Evolutionary conservation across 371 early-diverging fungal genomes (phyloP).

Genomic region (Rhizopus sp.): DNA sequence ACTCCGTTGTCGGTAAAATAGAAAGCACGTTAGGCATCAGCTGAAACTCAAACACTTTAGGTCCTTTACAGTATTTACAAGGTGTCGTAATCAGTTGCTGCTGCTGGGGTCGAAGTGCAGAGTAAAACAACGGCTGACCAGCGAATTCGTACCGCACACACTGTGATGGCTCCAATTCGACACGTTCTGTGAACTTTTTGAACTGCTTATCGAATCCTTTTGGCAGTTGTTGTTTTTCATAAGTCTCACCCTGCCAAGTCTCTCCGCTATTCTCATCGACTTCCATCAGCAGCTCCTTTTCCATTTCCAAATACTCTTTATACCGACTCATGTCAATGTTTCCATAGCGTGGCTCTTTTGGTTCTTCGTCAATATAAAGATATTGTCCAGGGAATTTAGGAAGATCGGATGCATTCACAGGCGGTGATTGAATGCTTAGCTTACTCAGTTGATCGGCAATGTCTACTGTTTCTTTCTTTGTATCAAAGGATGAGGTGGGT

Average conservation of each 20-base stretch:
- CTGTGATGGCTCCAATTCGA: slow-evolving; percentile 79
- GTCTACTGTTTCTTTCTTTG: slow-evolving; percentile 8
- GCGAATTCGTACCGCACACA: slow-evolving; percentile 81
- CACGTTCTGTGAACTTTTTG: slow-evolving; percentile 73
- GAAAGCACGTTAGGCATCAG: slow-evolving; percentile 88
- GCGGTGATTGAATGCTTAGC: slow-evolving; percentile 9
- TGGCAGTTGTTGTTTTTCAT: slow-evolving; percentile 76
- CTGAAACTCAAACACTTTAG: slow-evolving; percentile 90
- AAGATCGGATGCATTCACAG: slow-evolving; percentile 17
- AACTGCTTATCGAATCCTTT: slow-evolving; percentile 80
- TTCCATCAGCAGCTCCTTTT: slow-evolving; percentile 35
- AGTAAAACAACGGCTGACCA: slow-evolving; percentile 72
- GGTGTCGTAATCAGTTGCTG: slow-evolving; percentile 39
- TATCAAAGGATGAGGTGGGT: slow-evolving; percentile 4
- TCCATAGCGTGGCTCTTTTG: slow-evolving; percentile 27
- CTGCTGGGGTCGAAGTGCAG: slow-evolving; percentile 30
- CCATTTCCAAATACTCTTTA: slow-evolving; percentile 52
- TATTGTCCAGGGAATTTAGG: slow-evolving; percentile 63
- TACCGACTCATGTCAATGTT: slow-evolving; percentile 50
- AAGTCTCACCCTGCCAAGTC: slow-evolving; percentile 78
- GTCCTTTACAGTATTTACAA: slow-evolving; percentile 73
- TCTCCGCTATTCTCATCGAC: slow-evolving; percentile 43
- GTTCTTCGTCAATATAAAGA: slow-evolving; percentile 65
- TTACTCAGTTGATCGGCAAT: slow-evolving; percentile 14
- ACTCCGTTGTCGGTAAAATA: slow-evolving; percentile 57